Percentiles rank a stretch among this genome's conserved stretches.
These are phyloP conservation scores for Ogataea henricii DNA, from an alignment of 805 yeast species.

Conservation along the genomic window DNA sequence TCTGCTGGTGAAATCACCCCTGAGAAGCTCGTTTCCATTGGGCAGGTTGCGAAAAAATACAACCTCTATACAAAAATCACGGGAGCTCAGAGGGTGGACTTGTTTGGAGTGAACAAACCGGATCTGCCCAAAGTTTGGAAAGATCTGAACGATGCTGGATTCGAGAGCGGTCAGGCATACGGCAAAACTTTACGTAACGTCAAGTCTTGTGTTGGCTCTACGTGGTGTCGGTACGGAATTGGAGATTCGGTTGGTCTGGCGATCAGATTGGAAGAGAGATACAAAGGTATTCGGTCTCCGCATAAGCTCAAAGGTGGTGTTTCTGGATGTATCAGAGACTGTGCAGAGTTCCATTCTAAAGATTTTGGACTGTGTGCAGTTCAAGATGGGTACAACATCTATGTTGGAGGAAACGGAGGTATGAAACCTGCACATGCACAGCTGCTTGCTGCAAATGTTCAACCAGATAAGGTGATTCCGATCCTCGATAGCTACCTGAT, in stretches of 20 bases:
- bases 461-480: slow-evolving; percentile 40
- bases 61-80: slow-evolving; percentile 40
- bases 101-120: slow-evolving; percentile 38
- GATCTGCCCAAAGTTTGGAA: slow-evolving; percentile 37
- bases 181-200: slow-evolving; percentile 40
- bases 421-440: slow-evolving; percentile 43
- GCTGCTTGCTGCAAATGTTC: slow-evolving; percentile 35
- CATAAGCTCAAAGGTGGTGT: slow-evolving; percentile 43
- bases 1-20: slow-evolving; percentile 43
- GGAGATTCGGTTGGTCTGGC: slow-evolving; percentile 44
- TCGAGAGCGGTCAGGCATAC: slow-evolving; percentile 42
- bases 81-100: slow-evolving; percentile 39
- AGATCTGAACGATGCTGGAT: slow-evolving; percentile 34
- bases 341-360: slow-evolving; percentile 41
- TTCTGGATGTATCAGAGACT: slow-evolving; percentile 41
- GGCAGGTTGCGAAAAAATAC: slow-evolving; percentile 35
- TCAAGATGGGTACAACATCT: slow-evolving; percentile 39
- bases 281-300: slow-evolving; percentile 40
- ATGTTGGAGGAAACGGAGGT: slow-evolving; percentile 43
- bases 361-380: slow-evolving; percentile 42
- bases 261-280: slow-evolving; percentile 38
- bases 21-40: slow-evolving; percentile 38
- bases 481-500: slow-evolving; percentile 39
- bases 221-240: slow-evolving; percentile 42
- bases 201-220: slow-evolving; percentile 41